Conservation (phyloP, 139 green algal species). For the Tetradesmus lagerheimii region DNA sequence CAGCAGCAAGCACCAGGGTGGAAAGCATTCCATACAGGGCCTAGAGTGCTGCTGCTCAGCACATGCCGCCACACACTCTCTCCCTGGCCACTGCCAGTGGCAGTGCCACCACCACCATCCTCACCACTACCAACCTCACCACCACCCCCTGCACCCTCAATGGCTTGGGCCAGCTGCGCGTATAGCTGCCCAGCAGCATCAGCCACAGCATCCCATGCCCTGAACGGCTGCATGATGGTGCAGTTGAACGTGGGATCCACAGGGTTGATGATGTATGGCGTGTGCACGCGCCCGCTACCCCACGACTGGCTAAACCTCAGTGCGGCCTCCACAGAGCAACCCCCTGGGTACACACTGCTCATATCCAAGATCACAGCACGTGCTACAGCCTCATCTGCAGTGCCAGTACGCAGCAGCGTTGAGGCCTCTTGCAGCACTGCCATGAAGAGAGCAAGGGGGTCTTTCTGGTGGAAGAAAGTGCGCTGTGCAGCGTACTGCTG, state of each 20-base stretch:
- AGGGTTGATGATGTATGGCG: constrained; percentile 35
- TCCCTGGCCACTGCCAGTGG: too few relatives aligned
- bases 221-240: not conserved
- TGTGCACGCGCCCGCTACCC: not conserved
- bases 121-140: not conserved
- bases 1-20: too few relatives aligned
- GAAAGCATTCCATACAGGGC: not conserved
- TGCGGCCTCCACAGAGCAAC: not conserved
- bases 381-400: not conserved
- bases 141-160: not conserved
- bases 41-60: not conserved
- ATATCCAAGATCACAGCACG: not conserved
- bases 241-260: constrained; percentile 35
- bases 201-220: constrained; percentile 8
- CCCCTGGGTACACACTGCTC: not conserved
- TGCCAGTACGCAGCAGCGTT: not conserved
- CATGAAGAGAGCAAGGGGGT: not conserved
- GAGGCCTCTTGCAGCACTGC: constrained; percentile 16
- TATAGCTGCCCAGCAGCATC: constrained; percentile 15
- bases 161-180: not conserved
- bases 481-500: not conserved
- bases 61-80: not conserved
- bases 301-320: not conserved
- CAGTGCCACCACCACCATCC: too few relatives aligned
- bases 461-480: not conserved